Conservation (phyloP, 2,329 filamentous ascomycete genomes). For the Phoma sp. region DNA sequence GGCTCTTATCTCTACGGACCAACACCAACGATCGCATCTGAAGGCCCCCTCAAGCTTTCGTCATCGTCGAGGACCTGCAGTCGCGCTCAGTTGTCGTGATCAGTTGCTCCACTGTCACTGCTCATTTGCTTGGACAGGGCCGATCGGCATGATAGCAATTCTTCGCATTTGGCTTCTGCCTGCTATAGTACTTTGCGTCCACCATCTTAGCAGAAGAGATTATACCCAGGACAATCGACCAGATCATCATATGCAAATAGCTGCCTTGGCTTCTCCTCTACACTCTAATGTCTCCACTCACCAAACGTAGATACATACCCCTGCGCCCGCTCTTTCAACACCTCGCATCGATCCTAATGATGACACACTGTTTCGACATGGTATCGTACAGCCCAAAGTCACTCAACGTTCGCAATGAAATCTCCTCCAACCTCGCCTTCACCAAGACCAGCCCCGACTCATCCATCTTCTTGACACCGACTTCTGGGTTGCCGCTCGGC, state of each 20-base stretch:
- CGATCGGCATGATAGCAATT: not conserved
- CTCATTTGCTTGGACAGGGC: not conserved
- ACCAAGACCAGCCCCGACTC: constrained; percentile 33
- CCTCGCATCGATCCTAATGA: constrained; percentile 40
- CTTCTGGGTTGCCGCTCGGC: constrained; percentile 29
- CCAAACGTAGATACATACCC: not conserved
- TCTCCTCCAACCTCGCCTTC: constrained; percentile 40
- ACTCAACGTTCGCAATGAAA: constrained; percentile 43
- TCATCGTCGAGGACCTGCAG: not conserved
- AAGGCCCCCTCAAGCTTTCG: too few relatives aligned
- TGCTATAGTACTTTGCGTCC: not conserved
- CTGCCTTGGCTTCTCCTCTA: not conserved
- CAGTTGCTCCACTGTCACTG: not conserved
- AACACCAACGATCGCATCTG: not conserved
- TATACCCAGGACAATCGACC: constrained; percentile 2
- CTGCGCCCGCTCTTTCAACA: constrained; percentile 26
- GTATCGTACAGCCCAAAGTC: constrained; percentile 49
- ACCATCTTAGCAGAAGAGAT: constrained; percentile 7
- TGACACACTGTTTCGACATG: constrained; percentile 44
- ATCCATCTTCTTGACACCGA: constrained; percentile 21
- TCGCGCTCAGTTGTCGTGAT: not conserved
- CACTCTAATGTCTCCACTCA: not conserved
- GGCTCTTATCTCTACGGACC: not conserved
- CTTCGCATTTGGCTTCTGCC: not conserved
- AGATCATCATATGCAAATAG: not conserved